Evolutionary conservation across 1,284 basidiomycete genomes (phyloP), one percentile per base, ranked within the genome.

Genomic region (Ceratobasidium theobromae): DNA sequence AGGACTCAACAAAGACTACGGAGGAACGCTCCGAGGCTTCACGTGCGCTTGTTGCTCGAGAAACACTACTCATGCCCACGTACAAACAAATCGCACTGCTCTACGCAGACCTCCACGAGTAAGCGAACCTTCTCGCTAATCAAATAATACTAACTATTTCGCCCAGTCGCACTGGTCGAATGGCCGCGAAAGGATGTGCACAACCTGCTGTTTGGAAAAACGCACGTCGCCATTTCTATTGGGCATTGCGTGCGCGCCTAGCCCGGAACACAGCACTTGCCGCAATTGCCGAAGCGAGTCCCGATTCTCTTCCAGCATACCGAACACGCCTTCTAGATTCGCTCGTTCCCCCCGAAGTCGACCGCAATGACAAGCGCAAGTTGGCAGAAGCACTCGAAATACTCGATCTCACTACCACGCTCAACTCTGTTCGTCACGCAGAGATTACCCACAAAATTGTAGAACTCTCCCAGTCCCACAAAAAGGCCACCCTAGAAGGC

Each of bases 81-180:
- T 99, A 95, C 79, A 93, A 93, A 77, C 93, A 95, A 71, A 87
- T 99, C 67, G 95, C 96, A 25, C 79, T 97, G 70, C 83, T 97
- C 55, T 99, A 98, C 74, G 96, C 95, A 53, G 97, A 99, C 78
- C 87, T 98, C 70, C 97, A 98, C 76, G 93, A 95, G 91, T 93
- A 75, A 75, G 89, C 81, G 57, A n/a, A 18, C 23, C 11, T 14
- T 27, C 9, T 14, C 25, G 43, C 53, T 68, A 41, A 67, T 74
- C 53, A 71, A 70, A 58, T 25, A 23, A 27, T 64, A 53, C 69
- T 68, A 48, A 71, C 69, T 51, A 51, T 18, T 9, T 30, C 28
- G 27, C 28, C 62, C 72, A 96, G 95, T 78, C 91, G 94, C 66
- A 85, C 88, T 48, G 95, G 95, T 68, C 92, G 96, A 68, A 98